A percentile compares a stretch with the other conserved stretches of the same genome.
Evolutionary conservation across 345 rosid genomes (phyloP).

Genomic region (Erodium maritimum): DNA sequence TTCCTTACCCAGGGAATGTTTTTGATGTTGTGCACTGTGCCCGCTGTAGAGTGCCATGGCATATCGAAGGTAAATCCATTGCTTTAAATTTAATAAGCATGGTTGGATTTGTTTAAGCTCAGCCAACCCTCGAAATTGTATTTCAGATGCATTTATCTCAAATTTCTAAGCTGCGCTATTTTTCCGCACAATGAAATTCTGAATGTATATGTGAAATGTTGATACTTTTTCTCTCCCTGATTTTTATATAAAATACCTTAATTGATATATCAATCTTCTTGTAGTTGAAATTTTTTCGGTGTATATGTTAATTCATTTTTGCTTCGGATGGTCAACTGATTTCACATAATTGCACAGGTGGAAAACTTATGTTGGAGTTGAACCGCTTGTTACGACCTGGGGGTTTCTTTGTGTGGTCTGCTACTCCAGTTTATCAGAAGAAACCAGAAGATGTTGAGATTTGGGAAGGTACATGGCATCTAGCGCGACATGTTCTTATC

Average conservation of each 20-base stretch:
- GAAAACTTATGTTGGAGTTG: constrained; percentile 83
- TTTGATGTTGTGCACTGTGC: constrained; percentile 21
- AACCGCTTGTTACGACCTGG: constrained; percentile 81
- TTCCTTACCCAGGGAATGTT: constrained; percentile 15
- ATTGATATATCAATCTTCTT: too few species aligned
- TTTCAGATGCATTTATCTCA: background rate
- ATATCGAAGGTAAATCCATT: constrained; percentile 10
- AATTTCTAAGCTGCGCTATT: background rate
- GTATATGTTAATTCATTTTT: background rate
- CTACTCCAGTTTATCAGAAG: constrained; percentile 94
- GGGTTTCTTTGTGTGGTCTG: constrained; percentile 94
- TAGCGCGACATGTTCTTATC: constrained; percentile 1
- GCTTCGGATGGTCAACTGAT: background rate
- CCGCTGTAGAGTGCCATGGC: constrained; percentile 22
- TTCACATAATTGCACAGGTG: constrained; percentile 46
- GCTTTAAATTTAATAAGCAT: too few species aligned
- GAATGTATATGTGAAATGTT: too few species aligned
- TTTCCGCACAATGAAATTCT: too few species aligned
- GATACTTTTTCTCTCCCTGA: background rate
- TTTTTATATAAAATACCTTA: background rate
- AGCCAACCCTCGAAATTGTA: background rate
- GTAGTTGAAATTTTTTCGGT: background rate
- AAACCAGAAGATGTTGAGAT: constrained; percentile 65
- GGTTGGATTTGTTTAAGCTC: too few species aligned
- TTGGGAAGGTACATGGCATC: constrained; percentile 58